Evolutionary conservation across 352 stramenopile genomes (phyloP).

Genomic region (Phytophthora sp.): DNA sequence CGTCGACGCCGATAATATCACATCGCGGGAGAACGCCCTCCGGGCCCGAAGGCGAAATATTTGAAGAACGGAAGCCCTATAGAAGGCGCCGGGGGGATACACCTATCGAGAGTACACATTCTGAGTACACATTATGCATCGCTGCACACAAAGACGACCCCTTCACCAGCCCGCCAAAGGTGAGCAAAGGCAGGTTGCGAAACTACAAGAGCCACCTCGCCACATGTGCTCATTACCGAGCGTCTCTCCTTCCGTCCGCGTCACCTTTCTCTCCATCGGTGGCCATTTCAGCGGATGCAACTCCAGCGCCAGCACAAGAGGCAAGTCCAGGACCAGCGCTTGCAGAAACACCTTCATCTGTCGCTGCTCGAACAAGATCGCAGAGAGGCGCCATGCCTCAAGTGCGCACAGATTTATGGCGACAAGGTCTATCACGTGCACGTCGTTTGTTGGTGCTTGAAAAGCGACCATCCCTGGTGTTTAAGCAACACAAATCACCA

Average conservation of each 20-base stretch:
- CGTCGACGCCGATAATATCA: too few species aligned
- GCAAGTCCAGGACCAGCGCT: neutral
- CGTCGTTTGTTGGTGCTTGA: neutral
- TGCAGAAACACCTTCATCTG: neutral
- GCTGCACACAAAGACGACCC: neutral
- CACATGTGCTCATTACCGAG: neutral
- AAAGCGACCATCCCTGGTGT: neutral
- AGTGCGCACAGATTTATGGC: too few species aligned
- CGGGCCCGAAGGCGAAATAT: too few species aligned
- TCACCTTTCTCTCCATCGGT: too few species aligned
- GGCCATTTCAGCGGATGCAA: too few species aligned
- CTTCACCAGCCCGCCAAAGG: neutral
- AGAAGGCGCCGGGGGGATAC: neutral
- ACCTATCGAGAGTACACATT: neutral
- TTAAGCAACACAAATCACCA: neutral
- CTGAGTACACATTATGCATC: too few species aligned
- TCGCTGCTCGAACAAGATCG: too few species aligned
- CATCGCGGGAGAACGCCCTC: too few species aligned
- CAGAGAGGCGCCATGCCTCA: too few species aligned
- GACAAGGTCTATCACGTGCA: neutral
- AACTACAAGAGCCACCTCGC: neutral
- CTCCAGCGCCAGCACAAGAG: neutral
- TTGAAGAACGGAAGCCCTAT: neutral
- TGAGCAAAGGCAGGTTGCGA: neutral
- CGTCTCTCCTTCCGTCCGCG: neutral